phyloP scores from a whole-genome alignment of 768 basidiomycete genomes.

The Mycena haematopus region DNA sequence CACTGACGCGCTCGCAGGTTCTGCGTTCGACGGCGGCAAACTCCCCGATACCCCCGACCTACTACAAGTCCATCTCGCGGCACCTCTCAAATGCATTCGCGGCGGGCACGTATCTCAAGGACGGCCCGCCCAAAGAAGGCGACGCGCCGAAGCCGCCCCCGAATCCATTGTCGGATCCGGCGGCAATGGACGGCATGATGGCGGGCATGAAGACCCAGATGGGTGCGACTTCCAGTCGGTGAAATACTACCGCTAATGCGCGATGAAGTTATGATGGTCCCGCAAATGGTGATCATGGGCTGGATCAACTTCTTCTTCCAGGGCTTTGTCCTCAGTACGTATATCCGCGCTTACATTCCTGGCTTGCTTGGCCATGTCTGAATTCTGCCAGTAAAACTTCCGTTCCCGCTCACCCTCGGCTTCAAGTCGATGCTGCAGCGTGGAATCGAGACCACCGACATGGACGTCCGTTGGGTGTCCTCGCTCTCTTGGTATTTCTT shows the following conservation, averaged over 20 bases:
- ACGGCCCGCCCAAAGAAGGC: constrained; percentile 69
- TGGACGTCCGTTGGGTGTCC: constrained; percentile 99
- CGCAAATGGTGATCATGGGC: constrained; percentile 98
- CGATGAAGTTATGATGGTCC: constrained; percentile 86
- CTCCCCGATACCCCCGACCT: constrained; percentile 78
- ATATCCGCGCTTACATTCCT: constrained; percentile 6
- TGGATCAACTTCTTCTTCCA: constrained; percentile 99
- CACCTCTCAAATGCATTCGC: constrained; percentile 75
- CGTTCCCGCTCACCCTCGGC: constrained; percentile 94
- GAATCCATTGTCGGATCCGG: constrained; percentile 89
- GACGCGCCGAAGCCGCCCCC: constrained; percentile 65
- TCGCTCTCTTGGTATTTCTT: constrained; percentile 99
- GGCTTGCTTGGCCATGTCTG: neutral
- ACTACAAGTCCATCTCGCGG: constrained; percentile 78
- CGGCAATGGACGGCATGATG: constrained; percentile 98
- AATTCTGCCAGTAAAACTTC: constrained; percentile 77
- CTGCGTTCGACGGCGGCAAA: constrained; percentile 81
- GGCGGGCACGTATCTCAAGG: constrained; percentile 85
- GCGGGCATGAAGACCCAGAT: constrained; percentile 98
- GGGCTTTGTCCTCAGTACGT: constrained; percentile 96
- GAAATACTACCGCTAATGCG: neutral
- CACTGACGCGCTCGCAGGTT: constrained; percentile 81
- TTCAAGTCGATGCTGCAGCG: constrained; percentile 99
- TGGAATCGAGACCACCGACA: constrained; percentile 92
- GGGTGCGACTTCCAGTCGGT: constrained; percentile 40